These are phyloP conservation scores for Paratinospora sagittata DNA, from an alignment of 164 flowering plant genomes.

Conservation along the genomic window DNA sequence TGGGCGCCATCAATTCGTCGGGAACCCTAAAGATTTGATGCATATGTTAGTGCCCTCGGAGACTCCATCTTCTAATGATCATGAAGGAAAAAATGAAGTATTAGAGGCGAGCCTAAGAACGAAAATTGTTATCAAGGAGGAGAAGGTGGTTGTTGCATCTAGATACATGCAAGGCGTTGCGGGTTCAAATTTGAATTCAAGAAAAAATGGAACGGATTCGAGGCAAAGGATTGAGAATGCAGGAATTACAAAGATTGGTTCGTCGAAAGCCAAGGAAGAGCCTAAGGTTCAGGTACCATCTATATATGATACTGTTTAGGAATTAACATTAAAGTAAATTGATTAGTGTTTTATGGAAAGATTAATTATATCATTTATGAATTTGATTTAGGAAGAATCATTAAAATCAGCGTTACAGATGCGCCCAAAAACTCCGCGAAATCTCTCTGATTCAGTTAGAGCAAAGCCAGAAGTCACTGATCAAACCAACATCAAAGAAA, in stretches of 20 bases:
- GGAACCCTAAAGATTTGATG: constrained; percentile 91
- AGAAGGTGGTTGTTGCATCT: constrained; percentile 72
- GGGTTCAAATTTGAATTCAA: constrained; percentile 27
- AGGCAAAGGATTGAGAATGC: too few species aligned
- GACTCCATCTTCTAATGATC: constrained; percentile 19
- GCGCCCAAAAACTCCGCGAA: constrained; percentile 27
- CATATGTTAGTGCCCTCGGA: constrained; percentile 62
- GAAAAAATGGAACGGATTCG: constrained; percentile 29
- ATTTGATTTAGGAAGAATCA: constrained; percentile 1
- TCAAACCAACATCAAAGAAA: constrained; percentile 27
- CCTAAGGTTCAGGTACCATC: constrained; percentile 59
- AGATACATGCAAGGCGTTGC: constrained; percentile 78
- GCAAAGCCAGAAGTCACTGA: constrained; percentile 27
- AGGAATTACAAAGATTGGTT: constrained; percentile 31
- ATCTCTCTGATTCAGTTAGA: constrained; percentile 21
- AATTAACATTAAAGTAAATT: not conserved
- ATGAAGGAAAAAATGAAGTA: constrained; percentile 23
- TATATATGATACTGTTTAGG: not conserved
- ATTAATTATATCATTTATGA: not conserved
- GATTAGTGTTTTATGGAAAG: not conserved
- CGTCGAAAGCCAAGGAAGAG: constrained; percentile 41
- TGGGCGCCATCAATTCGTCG: constrained; percentile 74
- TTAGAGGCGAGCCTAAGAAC: constrained; percentile 29
- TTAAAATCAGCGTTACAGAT: constrained; percentile 32
- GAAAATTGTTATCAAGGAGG: constrained; percentile 77